Evolutionary conservation across 495 filamentous ascomycete genomes (phyloP).

Genomic region (Penicillium antarcticum): DNA sequence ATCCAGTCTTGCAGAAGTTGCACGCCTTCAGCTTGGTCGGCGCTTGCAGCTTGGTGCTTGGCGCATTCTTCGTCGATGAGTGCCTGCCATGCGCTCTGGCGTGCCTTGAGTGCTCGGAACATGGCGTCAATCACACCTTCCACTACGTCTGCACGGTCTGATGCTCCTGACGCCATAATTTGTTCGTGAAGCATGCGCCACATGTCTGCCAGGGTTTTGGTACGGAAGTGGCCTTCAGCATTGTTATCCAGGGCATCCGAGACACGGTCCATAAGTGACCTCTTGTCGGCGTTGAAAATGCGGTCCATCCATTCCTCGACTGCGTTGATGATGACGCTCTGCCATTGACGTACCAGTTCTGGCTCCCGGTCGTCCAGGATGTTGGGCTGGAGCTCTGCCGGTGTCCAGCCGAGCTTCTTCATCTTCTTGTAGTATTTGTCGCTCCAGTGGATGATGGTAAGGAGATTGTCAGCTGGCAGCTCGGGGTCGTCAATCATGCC

Average conservation of each 20-base stretch:
- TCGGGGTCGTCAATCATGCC: conserved; percentile 76
- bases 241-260: conserved; percentile 80
- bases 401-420: conserved; percentile 76
- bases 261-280: conserved; percentile 71
- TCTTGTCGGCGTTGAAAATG: conserved; percentile 75
- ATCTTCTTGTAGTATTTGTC: conserved; percentile 96
- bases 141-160: conserved; percentile 77
- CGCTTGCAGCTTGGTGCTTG: conserved; percentile 58
- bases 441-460: conserved; percentile 90
- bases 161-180: conserved; percentile 73
- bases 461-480: conserved; percentile 70
- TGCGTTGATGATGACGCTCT: conserved; percentile 86
- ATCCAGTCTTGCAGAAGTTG: conserved; percentile 88
- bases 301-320: conserved; percentile 97
- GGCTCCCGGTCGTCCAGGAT: conserved; percentile 83
- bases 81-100: conserved; percentile 80
- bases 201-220: conserved; percentile 84
- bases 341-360: conserved; percentile 90
- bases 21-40: conserved; percentile 69
- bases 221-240: conserved; percentile 83
- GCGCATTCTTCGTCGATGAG: conserved; percentile 83
- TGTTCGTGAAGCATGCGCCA: conserved; percentile 98
- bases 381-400: conserved; percentile 71
- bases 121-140: conserved; percentile 94
- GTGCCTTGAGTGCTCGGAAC: conserved; percentile 75